Evolutionary conservation across 768 basidiomycete species (phyloP), one percentile per base, ranked within the genome.

Genomic region (Tephrocybe rancida): DNA sequence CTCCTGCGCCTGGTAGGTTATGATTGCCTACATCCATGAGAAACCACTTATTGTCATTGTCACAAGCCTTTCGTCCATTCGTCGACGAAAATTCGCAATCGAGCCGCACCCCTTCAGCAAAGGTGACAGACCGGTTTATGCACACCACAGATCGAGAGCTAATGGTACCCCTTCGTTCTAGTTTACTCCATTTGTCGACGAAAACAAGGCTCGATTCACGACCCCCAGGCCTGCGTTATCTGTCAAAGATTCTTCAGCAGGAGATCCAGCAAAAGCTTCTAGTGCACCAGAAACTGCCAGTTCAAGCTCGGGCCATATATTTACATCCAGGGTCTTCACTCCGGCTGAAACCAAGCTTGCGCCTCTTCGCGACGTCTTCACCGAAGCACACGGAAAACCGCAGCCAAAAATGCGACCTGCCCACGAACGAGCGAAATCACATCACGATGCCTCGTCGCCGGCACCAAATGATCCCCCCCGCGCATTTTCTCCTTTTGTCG

Each of bases 111-210:
- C 61, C 63, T 38, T 72, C 71, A 19, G 62, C 73, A 8, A 79
- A 79, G 67, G 83, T 81, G 55, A 48, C 14, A 35, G 14, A 16
- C 13, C 8, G 32, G 19, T 11, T 39, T 27, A 14, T 27, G 30
- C 8, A 34, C 5, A 25, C n/a, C 44, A 21, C n/a, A 24, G 21
- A 38, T 64, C 59, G 54, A 63, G 59, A 37, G 38, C 35, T 55
- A 11, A 46, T 26, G 13, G 49, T 47, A 21, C 25, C 16, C n/a
- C 39, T 13, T 43, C 27, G 18, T 25, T 52, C 14, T 45, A 91
- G 88, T 86, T 90, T 63, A 81, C 78, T 44, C 86, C 89, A 2
- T 89, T 83, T 59, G 72, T 83, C 8, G 87, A 90, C 50, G 58
- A 74, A 6, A 73, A 71, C 49, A 83, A 80, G 50, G 73, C 74